Conservation (phyloP, 345 rosid species). For the Abelmoschus esculentus region DNA sequence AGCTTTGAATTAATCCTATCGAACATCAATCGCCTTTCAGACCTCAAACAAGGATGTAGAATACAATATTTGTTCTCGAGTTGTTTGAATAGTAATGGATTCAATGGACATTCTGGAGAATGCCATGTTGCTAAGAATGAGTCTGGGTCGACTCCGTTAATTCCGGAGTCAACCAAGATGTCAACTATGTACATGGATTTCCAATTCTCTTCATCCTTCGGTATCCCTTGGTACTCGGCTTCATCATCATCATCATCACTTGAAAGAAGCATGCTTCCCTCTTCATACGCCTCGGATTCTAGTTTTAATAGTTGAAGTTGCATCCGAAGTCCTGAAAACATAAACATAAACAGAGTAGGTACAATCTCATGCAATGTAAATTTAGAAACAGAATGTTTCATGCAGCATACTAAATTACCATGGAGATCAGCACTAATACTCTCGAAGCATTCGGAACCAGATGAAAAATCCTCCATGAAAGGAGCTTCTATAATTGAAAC, state of each 20-base stretch:
- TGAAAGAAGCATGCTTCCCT: constrained; percentile 53
- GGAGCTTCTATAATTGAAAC: constrained; percentile 84
- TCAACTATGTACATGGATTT: constrained; percentile 45
- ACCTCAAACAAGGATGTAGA: constrained; percentile 31
- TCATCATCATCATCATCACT: constrained; percentile 60
- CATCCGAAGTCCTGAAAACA: constrained; percentile 67
- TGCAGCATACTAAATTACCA: constrained; percentile 36
- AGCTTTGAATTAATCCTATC: constrained; percentile 57
- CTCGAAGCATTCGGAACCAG: constrained; percentile 91
- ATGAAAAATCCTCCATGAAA: constrained; percentile 62
- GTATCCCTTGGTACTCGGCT: constrained; percentile 27
- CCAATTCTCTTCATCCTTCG: constrained; percentile 39
- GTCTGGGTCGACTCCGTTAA: constrained; percentile 32
- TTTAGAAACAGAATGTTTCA: not conserved
- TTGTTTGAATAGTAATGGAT: constrained; percentile 53
- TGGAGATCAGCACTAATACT: constrained; percentile 84
- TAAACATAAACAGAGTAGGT: not conserved
- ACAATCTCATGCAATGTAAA: not conserved
- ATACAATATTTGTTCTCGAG: constrained; percentile 56
- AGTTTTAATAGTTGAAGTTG: constrained; percentile 85
- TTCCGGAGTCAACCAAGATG: constrained; percentile 44
- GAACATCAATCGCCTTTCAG: constrained; percentile 67
- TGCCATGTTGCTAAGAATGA: constrained; percentile 41
- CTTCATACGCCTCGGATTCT: constrained; percentile 61
- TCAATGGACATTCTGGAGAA: constrained; percentile 50